Conservation (phyloP, 2,329 filamentous ascomycete species). For the Calonectria crousiana region DNA sequence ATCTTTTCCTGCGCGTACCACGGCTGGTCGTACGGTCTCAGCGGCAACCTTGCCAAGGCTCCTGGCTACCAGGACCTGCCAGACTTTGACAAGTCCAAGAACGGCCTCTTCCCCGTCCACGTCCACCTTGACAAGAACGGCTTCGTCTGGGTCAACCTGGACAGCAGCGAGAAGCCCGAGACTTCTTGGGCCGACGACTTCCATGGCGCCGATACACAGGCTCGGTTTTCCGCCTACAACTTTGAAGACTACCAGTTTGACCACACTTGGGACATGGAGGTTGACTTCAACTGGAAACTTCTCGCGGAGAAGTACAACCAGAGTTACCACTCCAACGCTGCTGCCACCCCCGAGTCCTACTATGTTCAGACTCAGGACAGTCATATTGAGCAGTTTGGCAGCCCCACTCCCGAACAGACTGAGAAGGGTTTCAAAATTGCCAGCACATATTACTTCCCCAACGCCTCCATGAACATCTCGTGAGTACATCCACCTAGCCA, state of each 20-base stretch:
- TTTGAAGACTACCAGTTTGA: slow-evolving; percentile 68
- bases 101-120: slow-evolving; percentile 68
- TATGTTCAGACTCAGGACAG: slow-evolving; percentile 60
- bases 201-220: slow-evolving; percentile 58
- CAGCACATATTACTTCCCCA: slow-evolving; percentile 64
- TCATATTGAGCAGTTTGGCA: slow-evolving; percentile 64
- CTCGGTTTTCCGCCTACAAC: slow-evolving; percentile 58
- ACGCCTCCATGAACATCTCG: slow-evolving; percentile 63
- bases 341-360: slow-evolving; percentile 66
- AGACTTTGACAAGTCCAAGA: slow-evolving; percentile 68
- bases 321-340: slow-evolving; percentile 72
- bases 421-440: slow-evolving; percentile 59
- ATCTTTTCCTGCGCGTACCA: slow-evolving; percentile 72
- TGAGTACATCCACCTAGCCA: slow-evolving; percentile 48
- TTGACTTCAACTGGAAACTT: slow-evolving; percentile 71
- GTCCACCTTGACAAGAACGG: slow-evolving; percentile 64
- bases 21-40: slow-evolving; percentile 71
- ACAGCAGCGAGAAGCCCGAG: slow-evolving; percentile 58
- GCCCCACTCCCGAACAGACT: slow-evolving; percentile 61
- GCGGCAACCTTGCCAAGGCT: slow-evolving; percentile 69
- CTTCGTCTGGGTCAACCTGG: slow-evolving; percentile 71
- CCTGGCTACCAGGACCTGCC: slow-evolving; percentile 68
- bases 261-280: slow-evolving; percentile 68
- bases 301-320: slow-evolving; percentile 75
- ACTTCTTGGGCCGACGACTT: slow-evolving; percentile 66